A percentile compares a stretch with the other conserved stretches of the same genome.
Evolutionary conservation across 306 rosid genomes (phyloP).

Genomic region (Dalbergia oliveri): DNA sequence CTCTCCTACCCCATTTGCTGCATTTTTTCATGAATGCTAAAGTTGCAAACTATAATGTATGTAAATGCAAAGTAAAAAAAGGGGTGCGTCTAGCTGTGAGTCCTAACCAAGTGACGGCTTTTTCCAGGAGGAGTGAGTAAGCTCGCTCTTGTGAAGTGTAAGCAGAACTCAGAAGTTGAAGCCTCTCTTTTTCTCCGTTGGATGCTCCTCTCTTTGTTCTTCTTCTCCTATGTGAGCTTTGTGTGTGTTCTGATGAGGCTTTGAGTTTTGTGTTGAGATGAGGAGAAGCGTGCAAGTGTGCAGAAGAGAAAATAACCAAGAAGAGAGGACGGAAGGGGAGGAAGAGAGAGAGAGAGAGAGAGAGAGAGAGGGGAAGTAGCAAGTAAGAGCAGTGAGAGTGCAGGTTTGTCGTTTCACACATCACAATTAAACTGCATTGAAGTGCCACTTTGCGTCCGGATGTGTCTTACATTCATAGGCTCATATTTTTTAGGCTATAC

Average conservation of each 20-base stretch:
- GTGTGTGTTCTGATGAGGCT: no score
- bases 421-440: slow-evolving; percentile 41
- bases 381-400: slow-evolving; percentile 8
- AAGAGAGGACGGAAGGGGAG: background rate
- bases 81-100: background rate
- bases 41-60: background rate
- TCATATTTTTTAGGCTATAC: no score
- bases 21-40: background rate
- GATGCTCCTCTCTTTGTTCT: background rate
- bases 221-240: no score
- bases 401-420: slow-evolving; percentile 41
- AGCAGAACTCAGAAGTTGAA: background rate
- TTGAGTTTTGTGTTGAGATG: background rate
- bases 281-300: background rate
- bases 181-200: no score
- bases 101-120: background rate
- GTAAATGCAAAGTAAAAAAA: background rate
- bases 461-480: background rate
- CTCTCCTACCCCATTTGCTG: background rate
- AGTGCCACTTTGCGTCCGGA: slow-evolving; percentile 48
- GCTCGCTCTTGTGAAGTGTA: background rate
- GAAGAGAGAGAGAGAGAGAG: background rate
- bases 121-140: no score
- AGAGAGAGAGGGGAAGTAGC: background rate
- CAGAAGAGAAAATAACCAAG: background rate